Evolutionary conservation across 2,329 filamentous ascomycete species (phyloP).

Genomic region (Tolypocladium cylindrosporum): DNA sequence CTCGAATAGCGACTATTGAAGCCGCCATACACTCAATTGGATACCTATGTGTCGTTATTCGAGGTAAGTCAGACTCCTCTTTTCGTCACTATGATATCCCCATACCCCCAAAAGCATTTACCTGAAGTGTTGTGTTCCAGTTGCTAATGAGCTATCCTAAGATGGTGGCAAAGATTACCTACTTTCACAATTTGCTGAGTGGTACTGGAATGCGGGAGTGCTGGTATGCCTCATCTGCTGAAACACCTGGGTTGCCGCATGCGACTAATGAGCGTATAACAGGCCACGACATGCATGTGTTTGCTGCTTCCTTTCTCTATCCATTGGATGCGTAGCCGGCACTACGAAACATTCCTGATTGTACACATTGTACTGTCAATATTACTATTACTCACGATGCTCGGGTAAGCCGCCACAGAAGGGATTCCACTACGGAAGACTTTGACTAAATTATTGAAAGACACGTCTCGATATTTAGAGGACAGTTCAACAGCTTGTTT

Average conservation of each 20-base stretch:
- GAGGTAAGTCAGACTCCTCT: slow-evolving; percentile 13
- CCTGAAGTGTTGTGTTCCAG: too few species aligned
- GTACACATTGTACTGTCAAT: slow-evolving; percentile 42
- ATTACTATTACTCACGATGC: slow-evolving; percentile 38
- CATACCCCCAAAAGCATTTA: too few species aligned
- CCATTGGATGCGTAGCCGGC: slow-evolving; percentile 38
- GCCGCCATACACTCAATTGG: slow-evolving; percentile 53
- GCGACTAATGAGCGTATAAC: neutral
- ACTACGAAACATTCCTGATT: slow-evolving; percentile 42
- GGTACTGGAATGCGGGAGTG: slow-evolving; percentile 36
- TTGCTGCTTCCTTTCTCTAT: slow-evolving; percentile 35
- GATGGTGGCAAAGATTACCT: slow-evolving; percentile 1
- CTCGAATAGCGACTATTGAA: slow-evolving; percentile 50
- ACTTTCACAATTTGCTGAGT: neutral
- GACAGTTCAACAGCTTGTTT: slow-evolving; percentile 36
- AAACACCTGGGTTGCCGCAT: neutral
- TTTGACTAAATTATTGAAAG: slow-evolving; percentile 13
- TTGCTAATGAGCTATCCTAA: fast-evolving
- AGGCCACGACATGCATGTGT: slow-evolving; percentile 36
- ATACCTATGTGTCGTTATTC: slow-evolving; percentile 38
- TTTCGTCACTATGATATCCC: neutral
- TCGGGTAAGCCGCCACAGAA: slow-evolving; percentile 27
- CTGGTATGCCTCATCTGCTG: slow-evolving; percentile 19
- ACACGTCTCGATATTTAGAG: slow-evolving; percentile 40
- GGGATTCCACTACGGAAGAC: too few species aligned